phyloP scores from a whole-genome alignment of 495 filamentous ascomycete species.

The Hypoxylon perforatum region DNA sequence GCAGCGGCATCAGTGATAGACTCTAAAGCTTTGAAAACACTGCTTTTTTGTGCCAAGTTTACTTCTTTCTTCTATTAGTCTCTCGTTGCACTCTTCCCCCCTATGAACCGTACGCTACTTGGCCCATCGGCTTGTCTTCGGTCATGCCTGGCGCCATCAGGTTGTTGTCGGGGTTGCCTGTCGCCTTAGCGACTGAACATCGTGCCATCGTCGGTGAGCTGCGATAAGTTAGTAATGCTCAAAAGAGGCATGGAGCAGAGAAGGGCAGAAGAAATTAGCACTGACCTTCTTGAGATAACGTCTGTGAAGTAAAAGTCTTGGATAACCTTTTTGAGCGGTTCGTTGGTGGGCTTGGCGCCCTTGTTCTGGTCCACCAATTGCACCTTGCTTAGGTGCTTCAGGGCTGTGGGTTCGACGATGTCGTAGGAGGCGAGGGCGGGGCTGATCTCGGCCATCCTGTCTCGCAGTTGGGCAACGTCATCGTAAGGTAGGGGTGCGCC shows the following conservation, averaged over 20 bases:
- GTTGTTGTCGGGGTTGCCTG: slow-evolving; percentile 77
- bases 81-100: slow-evolving; percentile 22
- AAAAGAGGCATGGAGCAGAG: not conserved
- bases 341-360: slow-evolving; percentile 72
- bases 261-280: not conserved
- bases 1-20: slow-evolving; percentile 28
- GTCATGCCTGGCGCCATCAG: slow-evolving; percentile 83
- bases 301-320: slow-evolving; percentile 99
- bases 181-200: slow-evolving; percentile 85
- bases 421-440: slow-evolving; percentile 91
- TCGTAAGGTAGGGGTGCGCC: slow-evolving; percentile 89
- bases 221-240: slow-evolving; percentile 40
- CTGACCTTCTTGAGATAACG: slow-evolving; percentile 90
- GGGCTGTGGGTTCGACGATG: slow-evolving; percentile 79
- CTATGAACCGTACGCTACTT: slow-evolving; percentile 61
- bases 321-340: slow-evolving; percentile 82
- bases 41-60: slow-evolving; percentile 8
- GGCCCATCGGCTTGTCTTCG: slow-evolving; percentile 63
- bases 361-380: slow-evolving; percentile 97
- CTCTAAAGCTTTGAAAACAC: slow-evolving; percentile 14
- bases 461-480: slow-evolving; percentile 83
- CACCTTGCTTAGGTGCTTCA: slow-evolving; percentile 81
- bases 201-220: slow-evolving; percentile 98
- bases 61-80: slow-evolving; percentile 12
- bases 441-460: slow-evolving; percentile 95